Base-by-base conservation (phyloP, 2,329 filamentous ascomycete genomes). In the Rhynchosporium secalis region DNA sequence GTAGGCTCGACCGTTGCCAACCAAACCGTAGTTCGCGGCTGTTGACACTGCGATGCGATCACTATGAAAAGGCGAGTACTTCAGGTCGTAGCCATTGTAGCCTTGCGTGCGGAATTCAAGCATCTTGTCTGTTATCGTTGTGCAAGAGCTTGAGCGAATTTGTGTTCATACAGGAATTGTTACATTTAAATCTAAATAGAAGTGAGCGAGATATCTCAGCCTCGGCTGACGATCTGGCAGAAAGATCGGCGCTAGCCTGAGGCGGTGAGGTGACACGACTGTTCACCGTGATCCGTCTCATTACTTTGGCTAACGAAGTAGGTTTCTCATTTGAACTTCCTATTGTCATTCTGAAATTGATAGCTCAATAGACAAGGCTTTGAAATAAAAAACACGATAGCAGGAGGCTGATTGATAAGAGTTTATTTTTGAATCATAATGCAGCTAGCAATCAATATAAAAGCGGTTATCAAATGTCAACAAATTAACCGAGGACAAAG, bases 11-110 rank as follows among this genome's bases (percentile, higher is more conserved):
- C 95, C 95, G 79, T 99, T 99, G 54, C 95, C 95, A 41, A 99
- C 94, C 45, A 99, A 90, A 45, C 95, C 95, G 78, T 95, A 99
- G 80, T 99, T 98, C 67, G 94, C 87, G n/a, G 92, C 90, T 1
- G 90, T 84, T 36, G 91, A 91, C 71, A 97, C 92, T 62, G 94
- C 94, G 67, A 99, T 86, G 66, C 93, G 88, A 68, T 91, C 95
- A 79, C 98, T 95, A 80, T 96, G 96, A 80, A 97, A 99, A 6
- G 95, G 95, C 61, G 94, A 98, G 82, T 98, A 99, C 78, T 97
- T 96, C 77, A 97, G 92, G 70, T 91, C 91, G 78, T 96, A 97
- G 72, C 93, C 93, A 77, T 98, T 96, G 83, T 86, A 98, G 72
- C 95, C 95, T 74, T 91, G 84, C 28, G 95, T 98, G 67, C 91